Evolutionary conservation across 805 yeast species (phyloP).

Genomic region (Starmera amethionina): DNA sequence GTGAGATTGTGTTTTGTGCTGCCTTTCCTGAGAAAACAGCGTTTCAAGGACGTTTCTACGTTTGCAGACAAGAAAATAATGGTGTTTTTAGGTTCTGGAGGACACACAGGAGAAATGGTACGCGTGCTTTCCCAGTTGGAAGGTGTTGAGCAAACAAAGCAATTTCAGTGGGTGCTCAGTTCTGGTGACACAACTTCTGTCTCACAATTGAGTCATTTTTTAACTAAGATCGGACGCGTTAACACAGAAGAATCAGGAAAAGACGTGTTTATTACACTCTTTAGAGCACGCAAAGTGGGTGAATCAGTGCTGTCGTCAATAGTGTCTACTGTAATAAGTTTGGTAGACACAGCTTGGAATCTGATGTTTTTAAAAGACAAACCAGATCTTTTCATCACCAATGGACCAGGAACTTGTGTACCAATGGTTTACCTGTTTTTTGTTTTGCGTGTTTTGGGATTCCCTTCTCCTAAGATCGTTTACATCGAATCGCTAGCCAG

Average conservation of each 20-base stretch:
- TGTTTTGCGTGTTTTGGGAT: conserved; percentile 35
- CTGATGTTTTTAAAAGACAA: conserved; percentile 16
- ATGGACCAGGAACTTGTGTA: conserved; percentile 82
- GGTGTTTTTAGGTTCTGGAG: conserved; percentile 82
- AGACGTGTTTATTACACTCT: conserved; percentile 23
- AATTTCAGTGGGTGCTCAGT: conserved; percentile 28
- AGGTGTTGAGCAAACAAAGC: conserved; percentile 1
- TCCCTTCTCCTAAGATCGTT: conserved; percentile 45
- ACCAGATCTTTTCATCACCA: conserved; percentile 41
- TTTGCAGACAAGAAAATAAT: conserved; percentile 10
- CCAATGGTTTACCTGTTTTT: conserved; percentile 55
- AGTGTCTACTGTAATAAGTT: conserved; percentile 32
- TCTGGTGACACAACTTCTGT: conserved; percentile 44
- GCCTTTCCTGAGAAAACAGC: background rate
- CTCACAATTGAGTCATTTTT: conserved; percentile 14
- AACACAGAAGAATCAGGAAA: background rate
- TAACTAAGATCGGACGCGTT: background rate
- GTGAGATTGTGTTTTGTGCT: background rate
- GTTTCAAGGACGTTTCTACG: background rate
- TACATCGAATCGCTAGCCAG: conserved; percentile 87
- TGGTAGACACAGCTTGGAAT: conserved; percentile 18
- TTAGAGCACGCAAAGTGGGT: conserved; percentile 54
- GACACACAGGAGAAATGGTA: conserved; percentile 96
- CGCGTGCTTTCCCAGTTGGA: conserved; percentile 39
- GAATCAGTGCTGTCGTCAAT: conserved; percentile 40